Conservation (phyloP, 257 asterid genomes). For the Salvia hispanica region DNA sequence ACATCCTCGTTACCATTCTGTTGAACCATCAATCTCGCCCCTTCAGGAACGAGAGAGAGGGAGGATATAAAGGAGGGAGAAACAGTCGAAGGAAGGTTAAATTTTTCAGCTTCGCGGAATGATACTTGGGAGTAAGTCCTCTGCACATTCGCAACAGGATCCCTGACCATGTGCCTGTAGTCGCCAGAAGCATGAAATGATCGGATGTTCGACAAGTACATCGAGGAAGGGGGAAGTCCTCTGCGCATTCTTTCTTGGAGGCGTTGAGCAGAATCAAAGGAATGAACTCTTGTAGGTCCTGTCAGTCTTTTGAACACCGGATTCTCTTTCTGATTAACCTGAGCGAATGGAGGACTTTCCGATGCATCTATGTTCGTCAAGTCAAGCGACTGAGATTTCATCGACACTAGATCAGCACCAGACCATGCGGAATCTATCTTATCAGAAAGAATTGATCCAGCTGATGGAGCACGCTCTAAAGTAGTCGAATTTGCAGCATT, state of each 20-base stretch:
- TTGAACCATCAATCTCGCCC: conserved; percentile 70
- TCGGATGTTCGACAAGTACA: conserved; percentile 54
- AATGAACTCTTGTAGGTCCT: conserved; percentile 67
- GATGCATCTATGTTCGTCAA: conserved; percentile 34
- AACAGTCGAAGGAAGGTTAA: conserved; percentile 37
- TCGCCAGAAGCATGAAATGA: conserved; percentile 96
- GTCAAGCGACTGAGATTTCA: conserved; percentile 34
- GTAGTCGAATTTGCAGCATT: conserved; percentile 33
- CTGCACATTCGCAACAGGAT: conserved; percentile 58
- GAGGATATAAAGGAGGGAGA: conserved; percentile 58
- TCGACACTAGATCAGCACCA: conserved; percentile 60
- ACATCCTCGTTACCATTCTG: conserved; percentile 51
- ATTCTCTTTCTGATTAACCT: conserved; percentile 34
- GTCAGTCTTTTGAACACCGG: conserved; percentile 46
- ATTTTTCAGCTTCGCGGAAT: conserved; percentile 55
- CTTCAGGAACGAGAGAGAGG: conserved; percentile 64
- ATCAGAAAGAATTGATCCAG: conserved; percentile 78
- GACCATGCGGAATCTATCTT: conserved; percentile 91
- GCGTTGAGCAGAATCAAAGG: conserved; percentile 88
- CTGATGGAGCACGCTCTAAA: conserved; percentile 63
- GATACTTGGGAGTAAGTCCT: conserved; percentile 60
- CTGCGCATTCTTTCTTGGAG: conserved; percentile 66
- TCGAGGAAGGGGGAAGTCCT: conserved; percentile 70
- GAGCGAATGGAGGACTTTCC: conserved; percentile 37
- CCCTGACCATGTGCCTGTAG: conserved; percentile 76